Conservation (phyloP, 768 basidiomycete species). For the Leccinellum albellum region DNA sequence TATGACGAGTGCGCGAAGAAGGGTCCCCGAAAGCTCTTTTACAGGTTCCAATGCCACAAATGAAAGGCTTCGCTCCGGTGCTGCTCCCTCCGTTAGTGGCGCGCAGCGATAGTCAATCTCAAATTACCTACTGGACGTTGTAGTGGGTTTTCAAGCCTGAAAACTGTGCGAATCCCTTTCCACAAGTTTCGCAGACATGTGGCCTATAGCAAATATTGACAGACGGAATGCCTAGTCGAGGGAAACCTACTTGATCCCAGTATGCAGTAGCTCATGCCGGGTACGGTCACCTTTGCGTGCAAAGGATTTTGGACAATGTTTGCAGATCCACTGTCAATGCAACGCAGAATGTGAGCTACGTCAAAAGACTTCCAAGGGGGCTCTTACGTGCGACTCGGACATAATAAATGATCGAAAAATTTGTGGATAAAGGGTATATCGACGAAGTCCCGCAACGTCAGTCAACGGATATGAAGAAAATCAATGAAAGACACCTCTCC, state of each 20-base stretch:
- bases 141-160: conserved; percentile 60
- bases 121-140: conserved; percentile 58
- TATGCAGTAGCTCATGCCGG: conserved; percentile 53
- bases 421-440: conserved; percentile 22
- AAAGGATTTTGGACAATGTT: conserved; percentile 48
- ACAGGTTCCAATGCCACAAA: conserved; percentile 48
- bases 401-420: not conserved
- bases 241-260: conserved; percentile 42
- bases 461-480: conserved; percentile 13
- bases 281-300: conserved; percentile 56
- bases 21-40: conserved; percentile 58
- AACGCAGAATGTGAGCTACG: not conserved
- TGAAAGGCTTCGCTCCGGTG: conserved; percentile 48
- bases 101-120: not conserved
- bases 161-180: conserved; percentile 54
- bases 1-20: conserved; percentile 64
- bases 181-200: conserved; percentile 48
- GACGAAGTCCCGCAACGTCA: conserved; percentile 49
- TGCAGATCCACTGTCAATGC: conserved; percentile 36
- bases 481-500: conserved; percentile 3
- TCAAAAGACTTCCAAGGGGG: not conserved
- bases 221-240: not conserved
- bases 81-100: conserved; percentile 32
- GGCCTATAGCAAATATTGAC: conserved; percentile 37
- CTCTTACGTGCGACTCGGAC: conserved; percentile 25